Base-by-base conservation (phyloP, 2,329 filamentous ascomycete genomes). In the Sphaerulina musiva region DNA sequence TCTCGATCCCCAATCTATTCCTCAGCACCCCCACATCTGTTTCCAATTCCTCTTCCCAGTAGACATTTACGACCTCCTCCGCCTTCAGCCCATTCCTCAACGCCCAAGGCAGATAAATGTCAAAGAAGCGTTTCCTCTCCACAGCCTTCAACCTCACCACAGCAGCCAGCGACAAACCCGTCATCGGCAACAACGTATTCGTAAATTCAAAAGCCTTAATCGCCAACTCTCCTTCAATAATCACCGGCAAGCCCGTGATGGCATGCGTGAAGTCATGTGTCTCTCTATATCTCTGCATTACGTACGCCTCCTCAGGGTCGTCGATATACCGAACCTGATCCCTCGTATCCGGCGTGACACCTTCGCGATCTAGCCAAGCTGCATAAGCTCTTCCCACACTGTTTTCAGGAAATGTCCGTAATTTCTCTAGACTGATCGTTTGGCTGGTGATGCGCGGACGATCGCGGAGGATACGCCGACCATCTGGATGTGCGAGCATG, bases 231-330 rank as follows among this genome's bases (percentile, higher is more conserved):
- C 93, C 93, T 75, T 98, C 93, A n/a, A 90, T 81, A 59, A 95
- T 86, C 41, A 95, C 82, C 0, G 93, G 93, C 46, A 98, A 74
- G 0, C 92, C 92, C 0, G 91, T 95, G 49, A 98, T 77, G 0
- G 93, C 92, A 71, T 98, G 93, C 74, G 95, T 96, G 73, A 98
- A 96, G 70, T 98, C 93, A 71, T 98, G 93, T 62, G 87, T 95
- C 73, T 98, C 93, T 58, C 93, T 84, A 72, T 98, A 98, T 51
- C 93, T 83, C 76, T 97, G 93, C 87, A 98, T 95, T 14, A 97
- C 93, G 74, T 97, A 98, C 36, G 93, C 93, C 70, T 91, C 95
- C 73, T 98, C 93, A 64, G 87, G 85, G 68, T 97, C 85, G 71
- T 97, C 91, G 58, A 98, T 90, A 74, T 95, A 97, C 49, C 87